phyloP scores from a whole-genome alignment of 2,329 filamentous ascomycete species.

The Triangularia verruculosa region DNA sequence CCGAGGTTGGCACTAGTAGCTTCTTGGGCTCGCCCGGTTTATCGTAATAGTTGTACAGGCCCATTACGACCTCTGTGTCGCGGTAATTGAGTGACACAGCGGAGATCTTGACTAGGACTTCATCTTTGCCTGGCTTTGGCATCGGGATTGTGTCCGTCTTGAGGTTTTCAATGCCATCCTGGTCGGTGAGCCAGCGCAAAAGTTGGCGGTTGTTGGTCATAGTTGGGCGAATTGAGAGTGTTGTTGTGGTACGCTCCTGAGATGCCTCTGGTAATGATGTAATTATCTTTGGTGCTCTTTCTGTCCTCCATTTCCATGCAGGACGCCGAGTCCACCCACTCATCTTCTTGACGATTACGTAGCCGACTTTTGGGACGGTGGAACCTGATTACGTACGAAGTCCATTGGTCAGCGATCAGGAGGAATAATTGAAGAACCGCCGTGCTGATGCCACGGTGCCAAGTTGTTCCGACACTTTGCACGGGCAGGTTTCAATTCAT shows the following conservation, averaged over 20 bases:
- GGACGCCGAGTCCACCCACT: background rate
- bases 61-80: constrained; percentile 30
- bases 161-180: background rate
- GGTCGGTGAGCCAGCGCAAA: background rate
- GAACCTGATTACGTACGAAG: background rate
- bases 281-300: background rate
- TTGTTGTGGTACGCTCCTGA: background rate
- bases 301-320: background rate
- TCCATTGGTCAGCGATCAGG: background rate
- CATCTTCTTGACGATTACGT: background rate
- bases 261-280: background rate
- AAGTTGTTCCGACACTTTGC: no score
- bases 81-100: constrained; percentile 30
- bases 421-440: no score
- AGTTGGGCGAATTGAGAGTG: background rate
- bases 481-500: no score
- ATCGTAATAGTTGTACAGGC: constrained; percentile 22
- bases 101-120: constrained; percentile 24
- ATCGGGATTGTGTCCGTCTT: background rate
- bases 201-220: background rate
- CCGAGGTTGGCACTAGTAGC: constrained; percentile 23
- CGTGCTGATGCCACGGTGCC: no score
- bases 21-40: background rate
- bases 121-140: background rate
- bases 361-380: background rate